These are phyloP conservation scores for Mycosphaerella sp. DNA, from an alignment of 2,329 filamentous ascomycete species.

Conservation along the genomic window DNA sequence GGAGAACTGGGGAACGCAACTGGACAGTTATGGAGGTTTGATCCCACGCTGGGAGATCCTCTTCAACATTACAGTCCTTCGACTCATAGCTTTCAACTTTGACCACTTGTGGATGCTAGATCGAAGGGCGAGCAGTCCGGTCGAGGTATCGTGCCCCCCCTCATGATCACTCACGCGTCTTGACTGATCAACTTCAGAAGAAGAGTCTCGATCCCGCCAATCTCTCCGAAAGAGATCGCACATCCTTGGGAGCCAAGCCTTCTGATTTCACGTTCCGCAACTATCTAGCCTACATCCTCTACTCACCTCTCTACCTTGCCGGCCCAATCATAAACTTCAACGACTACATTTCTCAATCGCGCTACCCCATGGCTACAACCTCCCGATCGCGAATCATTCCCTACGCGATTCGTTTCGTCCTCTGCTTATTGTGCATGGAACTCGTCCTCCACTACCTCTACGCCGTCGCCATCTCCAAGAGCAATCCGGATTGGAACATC, in stretches of 20 bases:
- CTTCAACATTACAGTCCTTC: conserved; percentile 90
- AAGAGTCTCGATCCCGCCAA: conserved; percentile 85
- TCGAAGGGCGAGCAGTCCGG: conserved; percentile 55
- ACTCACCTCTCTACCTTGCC: conserved; percentile 85
- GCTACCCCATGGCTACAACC: conserved; percentile 69
- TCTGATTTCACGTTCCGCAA: conserved; percentile 74
- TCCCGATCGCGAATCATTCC: conserved; percentile 59
- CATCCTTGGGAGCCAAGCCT: conserved; percentile 65
- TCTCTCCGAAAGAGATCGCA: conserved; percentile 81
- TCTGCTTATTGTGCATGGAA: conserved; percentile 84
- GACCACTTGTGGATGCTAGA: conserved; percentile 92
- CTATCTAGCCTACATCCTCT: conserved; percentile 83
- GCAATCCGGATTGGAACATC: conserved; percentile 68
- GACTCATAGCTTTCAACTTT: conserved; percentile 92
- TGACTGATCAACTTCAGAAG: conserved; percentile 77
- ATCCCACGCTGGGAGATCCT: conserved; percentile 91
- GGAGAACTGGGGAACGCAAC: conserved; percentile 57
- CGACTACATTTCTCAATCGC: conserved; percentile 85
- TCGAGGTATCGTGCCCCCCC: conserved; percentile 63
- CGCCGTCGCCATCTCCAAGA: conserved; percentile 83
- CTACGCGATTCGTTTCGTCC: conserved; percentile 75
- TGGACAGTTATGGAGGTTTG: conserved; percentile 78
- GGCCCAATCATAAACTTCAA: conserved; percentile 97
- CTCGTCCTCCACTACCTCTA: conserved; percentile 87
- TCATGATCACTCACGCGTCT: not conserved